Base-by-base conservation (phyloP, 805 yeast genomes). In the Kluyveromyces dobzhanskii region DNA sequence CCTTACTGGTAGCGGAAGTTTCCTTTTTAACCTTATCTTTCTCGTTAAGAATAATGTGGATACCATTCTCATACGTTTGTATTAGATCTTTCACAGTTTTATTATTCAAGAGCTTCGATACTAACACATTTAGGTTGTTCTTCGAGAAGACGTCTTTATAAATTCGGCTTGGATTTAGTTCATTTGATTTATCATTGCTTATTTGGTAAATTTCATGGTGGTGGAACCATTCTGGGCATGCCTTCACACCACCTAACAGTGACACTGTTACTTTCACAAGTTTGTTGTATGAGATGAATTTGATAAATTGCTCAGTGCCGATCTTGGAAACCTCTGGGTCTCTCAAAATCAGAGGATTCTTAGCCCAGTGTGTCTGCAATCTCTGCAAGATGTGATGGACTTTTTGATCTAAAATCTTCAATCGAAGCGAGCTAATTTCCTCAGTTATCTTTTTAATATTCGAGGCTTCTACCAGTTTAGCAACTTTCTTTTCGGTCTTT, bases 61-160 rank as follows among this genome's bases (percentile, higher is more conserved):
- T 57, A 41, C 66, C 63, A 31, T 57, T 50, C 28, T 64, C 67
- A 35, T 68, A 65, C 17, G 59, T 54, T 3, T 64, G 59, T 38
- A 72, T 54, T 19, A 69, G 55, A 16, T 74, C 73, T 45, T 76
- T 66, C n/a, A 69, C 64, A 30, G 70, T 64, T 28, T 66, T 67
- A 45, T 71, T 56, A 39, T 66, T 65, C 38, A 78, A 57, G 9
- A 34, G 29, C 21, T 34, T 34, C 13, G 37, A 34, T 29, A 17
- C 21, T n/a, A 34, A 17, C 5, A 30, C 12, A 24, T 34, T 34
- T 17, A 34, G 19, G 2, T 50, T 49, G 17, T 44, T 47, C 24
- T 49, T 49, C 33, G 48, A 27, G 2, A 59, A 46, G 10, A 54
- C 48, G 8, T 59, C 57, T 37, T 59, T 64, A 57, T 67, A 76